Evolutionary conservation across 768 basidiomycete genomes (phyloP), one percentile per base, ranked within the genome.

Genomic region (Rhizopogon roseolus): DNA sequence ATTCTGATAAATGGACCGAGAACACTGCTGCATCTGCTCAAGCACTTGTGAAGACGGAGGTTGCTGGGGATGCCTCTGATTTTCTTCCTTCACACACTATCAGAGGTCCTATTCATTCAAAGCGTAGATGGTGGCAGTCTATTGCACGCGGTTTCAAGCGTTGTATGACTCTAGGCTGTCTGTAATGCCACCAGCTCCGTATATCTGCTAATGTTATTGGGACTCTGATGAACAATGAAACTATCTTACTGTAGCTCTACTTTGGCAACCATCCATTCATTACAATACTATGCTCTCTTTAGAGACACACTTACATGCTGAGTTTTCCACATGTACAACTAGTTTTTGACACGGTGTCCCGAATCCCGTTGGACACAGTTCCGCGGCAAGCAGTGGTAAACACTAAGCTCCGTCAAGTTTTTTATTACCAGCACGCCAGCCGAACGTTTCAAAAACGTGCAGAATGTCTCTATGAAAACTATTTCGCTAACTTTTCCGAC

Each of bases 361-460:
- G 38, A 39, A 39, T 39, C n/a, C 38, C n/a, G 38, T 8, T n/a
- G n/a, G n/a, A 17, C n/a, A n/a, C 9, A 45, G n/a, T 17, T 46
- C 32, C 45, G 55, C 45, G 55, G 59, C 66, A 68, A 68, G 66
- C 67, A 70, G 50, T 60, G 50, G 54, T 67, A 68, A 68, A 70
- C 68, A 70, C 34, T 32, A 28, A 17, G 27, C 40, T 34, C 48
- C 39, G 19, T 36, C 46, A n/a, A 46, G 34, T 48, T 48, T 48
- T 48, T 19, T 22, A 36, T 48, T 48, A 43, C 46, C 19, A 44
- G 50, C 49, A 52, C 51, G 10, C 25, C 51, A 52, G 14, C 51
- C 34, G 28, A 52, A 52, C 43, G 22, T 54, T 41, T 40, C 62
- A 54, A 53, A 56, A 52, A 67, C 63, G 46, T 48, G 34, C 5